Conservation (phyloP, 176 grass and related monocot genomes). For the Phoenix roebelenii region DNA sequence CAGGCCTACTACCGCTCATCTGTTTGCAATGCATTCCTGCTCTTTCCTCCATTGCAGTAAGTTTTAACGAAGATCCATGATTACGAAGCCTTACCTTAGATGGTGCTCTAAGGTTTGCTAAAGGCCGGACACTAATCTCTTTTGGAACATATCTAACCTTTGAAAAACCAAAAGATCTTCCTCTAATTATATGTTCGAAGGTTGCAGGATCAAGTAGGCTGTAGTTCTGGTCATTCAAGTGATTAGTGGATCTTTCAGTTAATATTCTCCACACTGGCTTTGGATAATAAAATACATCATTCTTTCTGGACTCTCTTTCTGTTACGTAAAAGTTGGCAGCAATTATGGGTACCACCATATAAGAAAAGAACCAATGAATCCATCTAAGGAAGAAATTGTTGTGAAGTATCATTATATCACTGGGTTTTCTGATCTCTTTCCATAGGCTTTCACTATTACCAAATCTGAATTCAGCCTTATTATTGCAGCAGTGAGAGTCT, state of each 20-base stretch:
- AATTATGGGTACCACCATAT: slow-evolving; percentile 61
- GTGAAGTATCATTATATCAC: not conserved
- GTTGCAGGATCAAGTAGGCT: slow-evolving; percentile 21
- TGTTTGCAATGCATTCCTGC: too few relatives aligned
- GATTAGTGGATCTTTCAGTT: slow-evolving; percentile 38
- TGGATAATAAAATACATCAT: slow-evolving; percentile 86
- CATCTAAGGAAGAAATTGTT: slow-evolving; percentile 59
- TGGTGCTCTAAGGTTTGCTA: slow-evolving; percentile 61
- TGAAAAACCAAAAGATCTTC: slow-evolving; percentile 32
- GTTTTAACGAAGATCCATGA: not conserved
- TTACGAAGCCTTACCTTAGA: slow-evolving; percentile 30
- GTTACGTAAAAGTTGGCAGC: slow-evolving; percentile 75
- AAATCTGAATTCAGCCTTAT: slow-evolving; percentile 13
- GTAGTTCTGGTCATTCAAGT: slow-evolving; percentile 37
- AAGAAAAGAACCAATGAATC: slow-evolving; percentile 81
- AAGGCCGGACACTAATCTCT: slow-evolving; percentile 47
- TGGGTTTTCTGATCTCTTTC: slow-evolving; percentile 15
- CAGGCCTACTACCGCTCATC: too few relatives aligned
- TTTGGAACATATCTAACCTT: slow-evolving; percentile 83
- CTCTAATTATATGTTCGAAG: slow-evolving; percentile 23
- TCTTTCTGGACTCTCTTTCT: slow-evolving; percentile 62
- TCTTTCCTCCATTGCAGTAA: too few relatives aligned
- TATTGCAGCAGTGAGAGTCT: slow-evolving; percentile 39
- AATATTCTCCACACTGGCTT: slow-evolving; percentile 64
- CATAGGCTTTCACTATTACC: slow-evolving; percentile 18